Evolutionary conservation across 2,329 filamentous ascomycete species (phyloP), one percentile per base, ranked within the genome.

Genomic region (Calonectria crousiana): DNA sequence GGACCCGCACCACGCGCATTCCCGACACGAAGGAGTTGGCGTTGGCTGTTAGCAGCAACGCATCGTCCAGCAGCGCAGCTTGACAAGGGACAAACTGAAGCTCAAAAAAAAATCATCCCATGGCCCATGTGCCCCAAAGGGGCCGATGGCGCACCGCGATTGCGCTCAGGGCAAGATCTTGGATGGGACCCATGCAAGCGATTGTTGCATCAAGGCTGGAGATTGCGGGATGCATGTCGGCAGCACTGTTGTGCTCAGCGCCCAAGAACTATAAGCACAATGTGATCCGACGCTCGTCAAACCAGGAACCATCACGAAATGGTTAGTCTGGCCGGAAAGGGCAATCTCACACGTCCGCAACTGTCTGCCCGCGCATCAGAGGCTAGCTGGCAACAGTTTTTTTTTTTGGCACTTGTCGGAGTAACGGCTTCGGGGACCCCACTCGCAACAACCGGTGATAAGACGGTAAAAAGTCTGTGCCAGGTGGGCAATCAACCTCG

Each of bases 171-270:
- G 51, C 41, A 60, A 47, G 49, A 65, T 23, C 68, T 47, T 38
- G 58, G 26, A 47, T 56, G 23, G 51, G 49, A 34, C 47, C 58
- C n/a, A 44, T 47, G 44, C 68, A 44, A 30, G 58, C 36, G 56
- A 62, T 62, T 56, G 58, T 34, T 71, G 68, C 58, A 65, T 71
- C 65, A 52, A 65, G 58, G 68, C 65, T 71, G 68, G 68, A 71
- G 49, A 71, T 65, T 71, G 68, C 49, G 68, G 58, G 58, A 71
- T 53, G 44, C 68, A 41, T 26, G 68, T 44, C 38, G 68, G 49
- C 44, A 64, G 47, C 26, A 28, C 58, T 64, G 28, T 58, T 64
- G 44, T 47, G 41, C 18, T 51, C 36, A 68, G 34, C 47, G 32
- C 60, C 49, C 41, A 65, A 16, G 14, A 73, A 51, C 66, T 53